Evolutionary conservation across 2,329 filamentous ascomycete species (phyloP).

Genomic region (Arachnomyces sp.): DNA sequence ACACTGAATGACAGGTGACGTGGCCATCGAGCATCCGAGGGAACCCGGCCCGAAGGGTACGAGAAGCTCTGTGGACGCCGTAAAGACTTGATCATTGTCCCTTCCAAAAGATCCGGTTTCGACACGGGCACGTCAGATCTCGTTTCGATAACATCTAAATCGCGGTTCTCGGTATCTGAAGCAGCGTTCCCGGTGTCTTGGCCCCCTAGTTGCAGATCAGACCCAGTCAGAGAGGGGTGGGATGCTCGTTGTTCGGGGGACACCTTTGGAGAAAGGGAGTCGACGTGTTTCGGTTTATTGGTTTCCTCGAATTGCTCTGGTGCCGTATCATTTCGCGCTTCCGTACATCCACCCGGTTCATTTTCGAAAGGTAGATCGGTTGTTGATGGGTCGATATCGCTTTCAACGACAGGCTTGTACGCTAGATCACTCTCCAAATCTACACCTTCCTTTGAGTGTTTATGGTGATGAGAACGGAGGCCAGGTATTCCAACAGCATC

Average conservation of each 20-base stretch:
- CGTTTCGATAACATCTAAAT: slow-evolving; percentile 22
- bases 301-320: not conserved
- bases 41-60: slow-evolving; percentile 6
- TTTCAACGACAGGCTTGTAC: slow-evolving; percentile 22
- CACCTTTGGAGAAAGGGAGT: too few relatives aligned
- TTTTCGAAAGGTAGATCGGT: not conserved
- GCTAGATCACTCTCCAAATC: slow-evolving; percentile 23
- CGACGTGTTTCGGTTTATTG: not conserved
- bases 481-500: slow-evolving; percentile 60
- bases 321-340: not conserved
- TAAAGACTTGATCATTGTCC: slow-evolving; percentile 22
- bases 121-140: slow-evolving; percentile 23
- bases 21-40: slow-evolving; percentile 25
- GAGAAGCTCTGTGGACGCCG: slow-evolving; percentile 29
- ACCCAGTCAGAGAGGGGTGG: too few relatives aligned
- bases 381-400: slow-evolving; percentile 17
- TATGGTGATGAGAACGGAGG: slow-evolving; percentile 34
- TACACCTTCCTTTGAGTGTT: slow-evolving; percentile 26
- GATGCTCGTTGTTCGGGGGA: too few relatives aligned
- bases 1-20: slow-evolving; percentile 40
- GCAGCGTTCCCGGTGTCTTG: too few relatives aligned
- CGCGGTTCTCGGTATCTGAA: slow-evolving; percentile 9
- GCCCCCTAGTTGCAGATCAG: too few relatives aligned
- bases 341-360: not conserved
- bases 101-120: slow-evolving; percentile 21